These are phyloP conservation scores for Ramularia collo-cygni DNA, from an alignment of 2,329 filamentous ascomycete species.

Conservation along the genomic window DNA sequence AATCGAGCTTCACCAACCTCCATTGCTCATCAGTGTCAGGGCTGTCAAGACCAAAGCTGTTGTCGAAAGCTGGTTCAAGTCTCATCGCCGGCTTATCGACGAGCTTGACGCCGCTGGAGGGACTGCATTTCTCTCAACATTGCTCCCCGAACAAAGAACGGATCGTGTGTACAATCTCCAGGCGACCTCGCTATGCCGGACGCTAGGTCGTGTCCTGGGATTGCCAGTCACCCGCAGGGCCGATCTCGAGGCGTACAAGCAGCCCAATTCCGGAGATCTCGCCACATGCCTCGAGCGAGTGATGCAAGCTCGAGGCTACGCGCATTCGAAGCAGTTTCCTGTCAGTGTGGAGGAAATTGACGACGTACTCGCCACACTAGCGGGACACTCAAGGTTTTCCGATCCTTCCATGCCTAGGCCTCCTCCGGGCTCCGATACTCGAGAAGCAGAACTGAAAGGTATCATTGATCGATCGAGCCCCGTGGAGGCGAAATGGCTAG, in stretches of 20 bases:
- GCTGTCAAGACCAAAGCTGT: slow-evolving; percentile 23
- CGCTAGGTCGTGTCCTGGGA: slow-evolving; percentile 61
- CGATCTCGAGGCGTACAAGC: slow-evolving; percentile 58
- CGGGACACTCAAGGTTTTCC: slow-evolving; percentile 64
- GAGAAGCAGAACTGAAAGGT: slow-evolving; percentile 44
- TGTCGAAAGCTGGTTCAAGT: slow-evolving; percentile 61
- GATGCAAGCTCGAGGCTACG: slow-evolving; percentile 50
- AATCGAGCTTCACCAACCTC: slow-evolving; percentile 37
- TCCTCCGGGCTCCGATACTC: slow-evolving; percentile 19
- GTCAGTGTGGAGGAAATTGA: slow-evolving; percentile 71
- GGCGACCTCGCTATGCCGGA: slow-evolving; percentile 52
- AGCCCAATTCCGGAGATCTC: slow-evolving; percentile 57
- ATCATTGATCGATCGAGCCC: slow-evolving; percentile 57
- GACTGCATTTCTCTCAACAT: slow-evolving; percentile 62
- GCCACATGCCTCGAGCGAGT: slow-evolving; percentile 63
- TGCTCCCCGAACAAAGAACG: slow-evolving; percentile 68
- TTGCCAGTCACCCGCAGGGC: slow-evolving; percentile 56
- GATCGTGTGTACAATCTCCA: slow-evolving; percentile 74
- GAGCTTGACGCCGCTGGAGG: slow-evolving; percentile 47
- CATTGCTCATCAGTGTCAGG: slow-evolving; percentile 30
- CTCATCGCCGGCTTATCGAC: slow-evolving; percentile 54
- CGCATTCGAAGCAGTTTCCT: slow-evolving; percentile 15
- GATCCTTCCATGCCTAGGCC: slow-evolving; percentile 49
- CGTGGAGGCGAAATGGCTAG: slow-evolving; percentile 79
- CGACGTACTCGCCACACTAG: slow-evolving; percentile 55